A percentile compares a stretch with the other conserved stretches of the same genome.
phyloP scores from a whole-genome alignment of 345 rosid species.

The thale cress (Arabidopsis thaliana) region TAIR10.1 NC_003074.8:7167001-7167500 shows the following conservation, averaged over 20 bases:
- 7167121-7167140: constrained; percentile 78
- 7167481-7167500: neutral
- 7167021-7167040: neutral
- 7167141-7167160: constrained; percentile 84
- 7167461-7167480: constrained; percentile 68
- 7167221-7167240: constrained; percentile 64
- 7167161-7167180: constrained; percentile 72
- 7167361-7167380: constrained; percentile 78
- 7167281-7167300: constrained; percentile 67
- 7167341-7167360: constrained; percentile 73
- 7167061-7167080: constrained; percentile 43
- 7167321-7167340: constrained; percentile 83
- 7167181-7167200: constrained; percentile 86
- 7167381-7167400: constrained; percentile 84
- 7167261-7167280: constrained; percentile 84
- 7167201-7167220: constrained; percentile 74
- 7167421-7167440: constrained; percentile 74
- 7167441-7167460: constrained; percentile 69
- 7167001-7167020: constrained; percentile 49
- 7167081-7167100: constrained; percentile 42
- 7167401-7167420: constrained; percentile 81
- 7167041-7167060: neutral
- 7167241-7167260: constrained; percentile 89
- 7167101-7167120: constrained; percentile 71
- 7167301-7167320: constrained; percentile 94